A percentile compares a stretch with the other conserved stretches of the same genome.
phyloP scores from a whole-genome alignment of 371 early-diverging fungal genomes.

The Saksenaea oblongispora region DNA sequence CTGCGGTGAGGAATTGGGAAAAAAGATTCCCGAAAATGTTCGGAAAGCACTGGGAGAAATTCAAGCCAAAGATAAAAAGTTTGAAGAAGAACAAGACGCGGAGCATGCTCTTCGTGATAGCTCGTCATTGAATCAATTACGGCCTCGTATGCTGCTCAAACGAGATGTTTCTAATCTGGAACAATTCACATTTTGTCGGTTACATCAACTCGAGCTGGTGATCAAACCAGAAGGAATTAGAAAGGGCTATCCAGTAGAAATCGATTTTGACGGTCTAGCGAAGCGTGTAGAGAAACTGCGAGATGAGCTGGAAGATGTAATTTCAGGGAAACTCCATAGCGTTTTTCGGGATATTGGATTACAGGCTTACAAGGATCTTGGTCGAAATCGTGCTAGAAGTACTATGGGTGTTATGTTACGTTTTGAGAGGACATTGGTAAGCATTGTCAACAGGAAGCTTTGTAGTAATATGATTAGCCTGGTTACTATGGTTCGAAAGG shows the following conservation, averaged over 20 bases:
- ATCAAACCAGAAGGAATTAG: conserved; percentile 44
- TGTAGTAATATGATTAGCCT: conserved; percentile 29
- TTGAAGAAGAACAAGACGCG: not conserved
- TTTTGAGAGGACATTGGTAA: conserved; percentile 42
- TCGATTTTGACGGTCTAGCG: conserved; percentile 40
- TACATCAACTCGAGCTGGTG: conserved; percentile 47
- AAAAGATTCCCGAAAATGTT: not conserved
- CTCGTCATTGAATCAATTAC: not conserved
- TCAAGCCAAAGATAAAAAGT: not conserved
- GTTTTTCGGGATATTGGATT: conserved; percentile 34
- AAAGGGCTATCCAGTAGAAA: conserved; percentile 41
- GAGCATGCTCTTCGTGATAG: not conserved
- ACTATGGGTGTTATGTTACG: conserved; percentile 38
- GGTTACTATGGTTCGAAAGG: conserved; percentile 64
- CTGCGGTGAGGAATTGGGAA: not conserved
- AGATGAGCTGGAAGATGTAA: conserved; percentile 37
- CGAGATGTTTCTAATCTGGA: conserved; percentile 7
- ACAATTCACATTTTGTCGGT: conserved; percentile 46
- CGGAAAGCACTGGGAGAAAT: not conserved
- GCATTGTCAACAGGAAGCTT: not conserved
- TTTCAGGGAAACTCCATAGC: conserved; percentile 30
- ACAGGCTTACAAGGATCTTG: conserved; percentile 40
- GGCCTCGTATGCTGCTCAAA: not conserved
- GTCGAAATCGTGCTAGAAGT: conserved; percentile 50
- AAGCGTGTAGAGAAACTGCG: conserved; percentile 29